Evolutionary conservation across 495 filamentous ascomycete species (phyloP).

Genomic region (Trichoderma asperelloides): DNA sequence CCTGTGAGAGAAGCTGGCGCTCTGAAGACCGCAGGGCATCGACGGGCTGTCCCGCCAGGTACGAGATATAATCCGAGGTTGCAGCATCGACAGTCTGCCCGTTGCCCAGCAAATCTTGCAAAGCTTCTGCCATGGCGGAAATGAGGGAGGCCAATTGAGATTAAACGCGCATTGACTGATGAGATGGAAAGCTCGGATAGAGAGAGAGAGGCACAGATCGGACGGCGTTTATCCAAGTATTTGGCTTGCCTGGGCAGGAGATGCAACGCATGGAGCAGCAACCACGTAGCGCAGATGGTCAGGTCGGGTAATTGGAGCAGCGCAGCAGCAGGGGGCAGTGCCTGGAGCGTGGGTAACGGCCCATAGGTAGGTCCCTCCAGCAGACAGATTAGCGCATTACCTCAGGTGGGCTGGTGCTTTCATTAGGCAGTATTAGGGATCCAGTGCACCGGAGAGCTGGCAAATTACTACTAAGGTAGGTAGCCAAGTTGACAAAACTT

Average conservation of each 20-base stretch:
- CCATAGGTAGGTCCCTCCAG: neutral
- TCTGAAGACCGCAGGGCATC: conserved; percentile 64
- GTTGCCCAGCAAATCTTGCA: conserved; percentile 2
- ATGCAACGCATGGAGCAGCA: neutral
- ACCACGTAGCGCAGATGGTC: neutral
- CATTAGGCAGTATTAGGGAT: no score
- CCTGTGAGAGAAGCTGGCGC: conserved; percentile 68
- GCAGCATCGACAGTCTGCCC: conserved; percentile 43
- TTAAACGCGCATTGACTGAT: neutral
- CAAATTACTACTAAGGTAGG: no score
- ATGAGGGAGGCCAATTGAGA: neutral
- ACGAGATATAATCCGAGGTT: conserved; percentile 70
- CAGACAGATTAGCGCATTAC: neutral
- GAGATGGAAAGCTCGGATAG: neutral
- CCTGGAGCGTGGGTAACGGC: no score
- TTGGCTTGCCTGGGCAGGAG: neutral
- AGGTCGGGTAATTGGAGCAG: no score
- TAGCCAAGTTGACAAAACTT: neutral
- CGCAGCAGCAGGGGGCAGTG: neutral
- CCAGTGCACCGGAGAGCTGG: no score
- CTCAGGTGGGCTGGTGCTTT: no score
- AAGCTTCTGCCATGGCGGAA: conserved; percentile 5
- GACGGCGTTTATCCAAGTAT: neutral
- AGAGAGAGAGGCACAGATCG: neutral
- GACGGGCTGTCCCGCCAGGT: conserved; percentile 70